Conservation (phyloP, 108 stramenopile species). For the Hondaea fermentalgiana region DNA sequence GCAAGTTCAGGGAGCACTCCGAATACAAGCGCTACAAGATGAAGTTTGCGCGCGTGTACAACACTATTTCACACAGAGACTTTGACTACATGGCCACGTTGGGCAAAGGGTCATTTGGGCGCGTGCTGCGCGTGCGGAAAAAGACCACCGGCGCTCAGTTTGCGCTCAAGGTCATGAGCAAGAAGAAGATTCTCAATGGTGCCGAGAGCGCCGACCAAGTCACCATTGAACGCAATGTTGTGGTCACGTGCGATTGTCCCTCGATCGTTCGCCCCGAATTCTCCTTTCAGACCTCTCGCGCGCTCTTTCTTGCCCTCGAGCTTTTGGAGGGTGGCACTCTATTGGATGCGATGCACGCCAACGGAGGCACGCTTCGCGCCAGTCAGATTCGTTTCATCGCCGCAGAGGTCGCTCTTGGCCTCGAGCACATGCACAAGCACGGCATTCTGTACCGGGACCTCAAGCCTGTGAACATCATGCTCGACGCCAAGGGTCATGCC, state of each 20-base stretch:
- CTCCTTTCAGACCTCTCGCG: constrained; percentile 45
- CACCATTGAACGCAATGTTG: constrained; percentile 38
- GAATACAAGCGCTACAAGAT: constrained; percentile 15
- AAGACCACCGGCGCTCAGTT: constrained; percentile 27
- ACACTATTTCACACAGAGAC: constrained; percentile 20
- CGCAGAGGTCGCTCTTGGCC: constrained; percentile 47
- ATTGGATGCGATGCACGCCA: constrained; percentile 38
- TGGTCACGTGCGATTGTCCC: constrained; percentile 36
- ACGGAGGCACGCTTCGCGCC: constrained; percentile 32
- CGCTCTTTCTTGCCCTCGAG: constrained; percentile 45
- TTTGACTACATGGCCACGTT: constrained; percentile 45
- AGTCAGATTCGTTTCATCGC: constrained; percentile 35
- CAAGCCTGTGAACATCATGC: constrained; percentile 48
- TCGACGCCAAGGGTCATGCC: constrained; percentile 38
- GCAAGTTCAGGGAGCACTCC: background rate
- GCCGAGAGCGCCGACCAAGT: constrained; percentile 9
- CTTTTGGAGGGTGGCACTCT: constrained; percentile 46
- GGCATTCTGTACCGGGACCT: constrained; percentile 56
- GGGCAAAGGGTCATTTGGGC: constrained; percentile 53
- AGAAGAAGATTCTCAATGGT: constrained; percentile 39
- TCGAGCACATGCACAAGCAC: constrained; percentile 42
- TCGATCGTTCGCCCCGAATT: constrained; percentile 43
- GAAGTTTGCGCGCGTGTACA: background rate
- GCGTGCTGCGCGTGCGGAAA: constrained; percentile 38
- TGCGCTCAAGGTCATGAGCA: constrained; percentile 51